phyloP scores from a whole-genome alignment of 2,329 filamentous ascomycete species.

The Aspergillus brasiliensis region DNA sequence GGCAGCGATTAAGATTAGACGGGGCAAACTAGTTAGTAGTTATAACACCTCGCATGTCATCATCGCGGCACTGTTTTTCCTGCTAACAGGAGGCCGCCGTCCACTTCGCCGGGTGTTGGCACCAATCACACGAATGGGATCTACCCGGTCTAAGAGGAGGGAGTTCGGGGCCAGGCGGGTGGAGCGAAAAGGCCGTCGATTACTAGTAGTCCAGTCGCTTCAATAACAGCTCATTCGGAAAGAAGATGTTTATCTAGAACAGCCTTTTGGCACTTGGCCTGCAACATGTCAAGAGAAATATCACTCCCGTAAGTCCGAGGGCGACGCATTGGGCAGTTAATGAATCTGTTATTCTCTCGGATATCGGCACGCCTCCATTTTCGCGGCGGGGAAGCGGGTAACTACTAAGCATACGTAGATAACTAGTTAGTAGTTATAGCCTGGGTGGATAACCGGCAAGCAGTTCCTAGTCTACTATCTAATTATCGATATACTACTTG shows the following conservation, averaged over 20 bases:
- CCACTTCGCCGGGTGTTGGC: neutral
- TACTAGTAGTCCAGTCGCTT: neutral
- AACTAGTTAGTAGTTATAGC: too few species aligned
- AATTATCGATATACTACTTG: too few species aligned
- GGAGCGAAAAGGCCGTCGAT: neutral
- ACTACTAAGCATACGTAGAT: neutral
- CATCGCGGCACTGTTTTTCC: neutral
- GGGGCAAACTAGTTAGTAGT: neutral
- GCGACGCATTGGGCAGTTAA: neutral
- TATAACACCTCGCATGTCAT: neutral
- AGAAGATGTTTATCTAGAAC: neutral
- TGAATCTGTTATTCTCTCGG: neutral
- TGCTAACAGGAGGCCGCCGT: neutral
- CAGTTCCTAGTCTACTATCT: too few species aligned
- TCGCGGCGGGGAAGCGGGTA: conserved; percentile 9
- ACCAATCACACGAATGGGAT: conserved; percentile 1
- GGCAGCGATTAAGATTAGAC: neutral
- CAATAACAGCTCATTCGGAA: neutral
- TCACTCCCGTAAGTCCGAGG: neutral
- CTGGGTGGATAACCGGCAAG: too few species aligned
- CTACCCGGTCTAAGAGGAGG: neutral
- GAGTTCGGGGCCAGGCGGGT: neutral
- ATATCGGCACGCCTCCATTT: conserved; percentile 1
- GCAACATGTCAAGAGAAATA: neutral
- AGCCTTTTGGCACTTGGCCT: neutral